Base-by-base conservation (phyloP, 768 basidiomycete species). In the Rhodotorula graminis region DNA sequence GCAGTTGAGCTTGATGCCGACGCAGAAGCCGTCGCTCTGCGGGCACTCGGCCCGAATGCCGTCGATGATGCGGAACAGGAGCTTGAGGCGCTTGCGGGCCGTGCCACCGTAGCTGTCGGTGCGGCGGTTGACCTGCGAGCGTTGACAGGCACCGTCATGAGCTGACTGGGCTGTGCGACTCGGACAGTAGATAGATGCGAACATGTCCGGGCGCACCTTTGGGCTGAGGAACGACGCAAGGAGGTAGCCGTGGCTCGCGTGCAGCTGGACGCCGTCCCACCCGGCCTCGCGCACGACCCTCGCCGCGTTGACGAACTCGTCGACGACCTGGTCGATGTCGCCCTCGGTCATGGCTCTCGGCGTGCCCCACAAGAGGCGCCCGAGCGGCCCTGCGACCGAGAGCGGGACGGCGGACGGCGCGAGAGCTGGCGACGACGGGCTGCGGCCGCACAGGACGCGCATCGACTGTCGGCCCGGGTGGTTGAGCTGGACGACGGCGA, bases 241-340 rank as follows among this genome's bases (percentile, higher is more conserved):
- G 33, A 94, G 84, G 80, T 93, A 93, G 50, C 92, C 92, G 80
- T 94, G 92, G 2, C 88, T 88, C 37, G 84, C 89, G 79, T 96
- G 94, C 18, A 97, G 72, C 77, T 96, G 87, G 8, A 95, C 82
- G 0, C 94, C 93, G 73, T 95, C 91, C 79, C 93, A 94, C 0
- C 91, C 91, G 53, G 88, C 82, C 65, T 85, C 79, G 27, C 83
- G 80, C 16, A 91, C 91, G 46, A 90, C 76, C 55, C 81, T 77
- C 0, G 92, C 90, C 11, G 88, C 90, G 53, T 82, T 81, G 5
- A 89, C 84, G 77, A 95, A 97, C 15, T 81, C 82, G 2, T 83
- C 82, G 0, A 91, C 84, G 12, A 88, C 85, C 18, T 83, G 75
- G 33, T 86, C 83, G 67, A 96, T 87, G 56, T 93, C 90, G 0